Percentiles rank a stretch among this genome's conserved stretches.
Conservation (phyloP, 257 asterid species). For the Coffea canephora region DNA sequence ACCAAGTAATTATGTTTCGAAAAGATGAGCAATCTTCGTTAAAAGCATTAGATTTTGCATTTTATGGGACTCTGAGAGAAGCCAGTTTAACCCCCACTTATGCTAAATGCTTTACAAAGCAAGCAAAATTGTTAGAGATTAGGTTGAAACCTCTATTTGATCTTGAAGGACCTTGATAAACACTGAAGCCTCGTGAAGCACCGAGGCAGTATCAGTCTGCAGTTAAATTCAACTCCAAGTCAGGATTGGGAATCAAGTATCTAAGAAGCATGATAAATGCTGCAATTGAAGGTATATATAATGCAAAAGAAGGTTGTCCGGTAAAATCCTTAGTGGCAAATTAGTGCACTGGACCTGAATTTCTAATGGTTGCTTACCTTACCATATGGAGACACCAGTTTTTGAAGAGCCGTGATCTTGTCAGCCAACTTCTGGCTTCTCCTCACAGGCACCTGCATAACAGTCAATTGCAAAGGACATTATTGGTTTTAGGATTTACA, state of each 20-base stretch:
- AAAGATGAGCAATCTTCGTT: not conserved
- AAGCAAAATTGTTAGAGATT: not conserved
- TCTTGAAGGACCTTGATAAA: slow-evolving; percentile 52
- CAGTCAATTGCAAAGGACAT: not conserved
- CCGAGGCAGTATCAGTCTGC: slow-evolving; percentile 69
- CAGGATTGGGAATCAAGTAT: not conserved
- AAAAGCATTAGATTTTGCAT: not conserved
- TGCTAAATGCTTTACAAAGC: not conserved
- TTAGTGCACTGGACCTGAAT: not conserved
- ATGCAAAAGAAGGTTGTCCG: not conserved
- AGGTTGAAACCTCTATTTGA: slow-evolving; percentile 45
- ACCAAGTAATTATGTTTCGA: not conserved
- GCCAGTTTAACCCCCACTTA: not conserved
- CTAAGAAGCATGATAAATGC: not conserved
- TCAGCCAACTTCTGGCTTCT: slow-evolving; percentile 58
- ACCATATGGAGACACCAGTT: slow-evolving; percentile 70
- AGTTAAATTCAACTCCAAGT: slow-evolving; percentile 6
- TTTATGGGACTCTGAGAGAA: too few relatives aligned
- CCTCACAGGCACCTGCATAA: slow-evolving; percentile 22
- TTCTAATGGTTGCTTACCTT: slow-evolving; percentile 35
- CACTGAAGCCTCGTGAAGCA: slow-evolving; percentile 54
- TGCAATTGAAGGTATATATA: not conserved
- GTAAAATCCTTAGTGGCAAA: not conserved
- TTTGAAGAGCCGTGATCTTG: slow-evolving; percentile 60
- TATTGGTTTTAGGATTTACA: not conserved